Conservation (phyloP, 2,329 filamentous ascomycete species). For the Aspergillus cejpii region DNA sequence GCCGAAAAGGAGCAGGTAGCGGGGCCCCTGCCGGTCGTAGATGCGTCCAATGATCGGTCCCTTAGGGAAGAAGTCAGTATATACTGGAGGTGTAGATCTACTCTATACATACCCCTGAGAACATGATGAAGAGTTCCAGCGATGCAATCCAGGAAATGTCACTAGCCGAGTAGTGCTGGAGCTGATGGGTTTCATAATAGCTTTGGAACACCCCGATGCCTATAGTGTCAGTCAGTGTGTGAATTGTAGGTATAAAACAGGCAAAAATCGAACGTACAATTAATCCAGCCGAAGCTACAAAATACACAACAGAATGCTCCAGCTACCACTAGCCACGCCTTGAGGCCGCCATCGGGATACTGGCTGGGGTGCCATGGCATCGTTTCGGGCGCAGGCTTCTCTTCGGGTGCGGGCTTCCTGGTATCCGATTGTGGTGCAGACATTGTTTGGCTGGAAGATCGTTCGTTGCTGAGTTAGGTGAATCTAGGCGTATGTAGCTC, state of each 20-base stretch:
- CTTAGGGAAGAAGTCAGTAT: neutral
- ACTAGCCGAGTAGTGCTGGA: constrained; percentile 45
- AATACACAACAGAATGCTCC: constrained; percentile 41
- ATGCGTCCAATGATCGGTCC: constrained; percentile 1
- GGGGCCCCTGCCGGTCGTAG: constrained; percentile 5
- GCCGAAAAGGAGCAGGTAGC: constrained; percentile 3
- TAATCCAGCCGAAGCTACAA: constrained; percentile 43
- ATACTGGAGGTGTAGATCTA: too few species aligned
- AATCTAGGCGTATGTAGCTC: too few species aligned
- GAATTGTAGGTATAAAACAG: neutral
- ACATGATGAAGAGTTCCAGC: constrained; percentile 52
- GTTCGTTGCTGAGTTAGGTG: too few species aligned
- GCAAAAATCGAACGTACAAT: constrained; percentile 25
- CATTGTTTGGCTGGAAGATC: too few species aligned
- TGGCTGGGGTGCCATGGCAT: neutral
- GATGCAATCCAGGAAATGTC: constrained; percentile 55
- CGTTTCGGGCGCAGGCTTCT: too few species aligned
- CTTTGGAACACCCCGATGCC: constrained; percentile 51
- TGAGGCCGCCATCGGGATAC: constrained; percentile 17
- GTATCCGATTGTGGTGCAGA: too few species aligned
- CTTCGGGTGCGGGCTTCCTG: too few species aligned
- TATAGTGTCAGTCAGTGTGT: constrained; percentile 7
- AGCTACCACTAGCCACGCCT: constrained; percentile 39
- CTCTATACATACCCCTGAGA: constrained; percentile 20
- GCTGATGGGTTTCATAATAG: constrained; percentile 48